Evolutionary conservation across 2,329 filamentous ascomycete species (phyloP), one percentile per base, ranked within the genome.

Genomic region (Grosmannia serpens): DNA sequence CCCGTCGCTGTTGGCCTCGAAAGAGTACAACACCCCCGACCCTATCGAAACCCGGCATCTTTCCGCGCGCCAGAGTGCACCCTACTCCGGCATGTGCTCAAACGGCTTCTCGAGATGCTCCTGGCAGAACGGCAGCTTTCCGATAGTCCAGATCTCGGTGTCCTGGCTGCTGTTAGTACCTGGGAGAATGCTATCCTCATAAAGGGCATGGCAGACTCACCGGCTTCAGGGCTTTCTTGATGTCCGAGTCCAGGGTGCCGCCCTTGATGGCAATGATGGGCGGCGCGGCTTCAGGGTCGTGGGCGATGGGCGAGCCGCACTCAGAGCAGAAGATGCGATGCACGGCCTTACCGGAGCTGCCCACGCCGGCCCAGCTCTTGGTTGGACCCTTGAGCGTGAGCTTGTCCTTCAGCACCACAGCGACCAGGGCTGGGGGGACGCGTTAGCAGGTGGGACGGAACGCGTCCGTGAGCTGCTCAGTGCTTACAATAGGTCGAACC

Each of bases 11-110:
- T 78, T 86, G 10, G 86, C 88, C 62, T 95, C 86, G 67, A 96
- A 99, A 0, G 82, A 66, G 68, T 96, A 99, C 1, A 96, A 65
- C 91, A 97, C n/a, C n/a, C n/a, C n/a, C n/a, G n/a, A n/a, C n/a
- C n/a, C n/a, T n/a, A n/a, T n/a, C n/a, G n/a, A n/a, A n/a, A n/a
- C n/a, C n/a, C n/a, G n/a, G n/a, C n/a, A n/a, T n/a, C n/a, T n/a
- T n/a, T n/a, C n/a, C n/a, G n/a, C n/a, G n/a, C n/a, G n/a, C n/a
- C n/a, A n/a, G n/a, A n/a, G n/a, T 49, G 5, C 11, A 2, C 22
- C 8, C 11, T 27, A 83, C 69, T 81, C 68, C 15, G 83, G 83
- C 83, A 87, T 86, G 70, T 84, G 73, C 66, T 78, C 69, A 69
- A 86, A 86, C 3, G 82, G 75, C 69, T 86, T 80, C 55, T 74